A percentile compares a stretch with the other conserved stretches of the same genome.
phyloP scores from a whole-genome alignment of 2,329 filamentous ascomycete species.

The Hypoxylon rubiginosum region DNA sequence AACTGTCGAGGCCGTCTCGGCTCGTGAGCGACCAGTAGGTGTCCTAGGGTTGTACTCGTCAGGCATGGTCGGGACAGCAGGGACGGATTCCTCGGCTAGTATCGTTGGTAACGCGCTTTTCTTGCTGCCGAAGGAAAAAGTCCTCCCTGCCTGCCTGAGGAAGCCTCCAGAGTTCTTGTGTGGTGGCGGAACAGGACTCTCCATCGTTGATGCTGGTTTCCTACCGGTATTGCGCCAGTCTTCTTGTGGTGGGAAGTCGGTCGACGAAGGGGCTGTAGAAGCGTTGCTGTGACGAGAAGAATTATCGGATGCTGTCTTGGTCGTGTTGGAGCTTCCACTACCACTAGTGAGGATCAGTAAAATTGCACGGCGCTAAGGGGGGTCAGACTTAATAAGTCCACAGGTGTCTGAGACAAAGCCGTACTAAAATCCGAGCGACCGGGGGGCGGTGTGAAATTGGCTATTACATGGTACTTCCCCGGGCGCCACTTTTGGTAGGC shows the following conservation, averaged over 20 bases:
- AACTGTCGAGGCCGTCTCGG: conserved; percentile 67
- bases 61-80: conserved; percentile 53
- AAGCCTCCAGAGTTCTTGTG: conserved; percentile 67
- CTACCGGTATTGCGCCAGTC: conserved; percentile 56
- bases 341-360: conserved; percentile 59
- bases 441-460: conserved; percentile 26
- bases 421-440: conserved; percentile 36
- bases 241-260: conserved; percentile 59
- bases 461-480: conserved; percentile 15
- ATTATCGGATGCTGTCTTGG: conserved; percentile 71
- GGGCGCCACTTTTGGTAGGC: conserved; percentile 32
- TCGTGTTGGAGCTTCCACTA: conserved; percentile 72
- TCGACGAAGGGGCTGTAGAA: conserved; percentile 72
- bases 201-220: conserved; percentile 54
- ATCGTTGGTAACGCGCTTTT: conserved; percentile 58
- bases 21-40: conserved; percentile 58
- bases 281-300: conserved; percentile 73
- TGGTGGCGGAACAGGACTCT: conserved; percentile 57
- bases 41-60: conserved; percentile 46
- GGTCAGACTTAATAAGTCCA: conserved; percentile 40
- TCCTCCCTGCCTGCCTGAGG: conserved; percentile 68
- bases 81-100: conserved; percentile 55
- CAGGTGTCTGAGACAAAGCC: conserved; percentile 43
- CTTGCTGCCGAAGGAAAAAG: conserved; percentile 72
- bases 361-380: conserved; percentile 55